phyloP scores from a whole-genome alignment of 2,329 filamentous ascomycete species.

The Penicillium psychrosexuale region DNA sequence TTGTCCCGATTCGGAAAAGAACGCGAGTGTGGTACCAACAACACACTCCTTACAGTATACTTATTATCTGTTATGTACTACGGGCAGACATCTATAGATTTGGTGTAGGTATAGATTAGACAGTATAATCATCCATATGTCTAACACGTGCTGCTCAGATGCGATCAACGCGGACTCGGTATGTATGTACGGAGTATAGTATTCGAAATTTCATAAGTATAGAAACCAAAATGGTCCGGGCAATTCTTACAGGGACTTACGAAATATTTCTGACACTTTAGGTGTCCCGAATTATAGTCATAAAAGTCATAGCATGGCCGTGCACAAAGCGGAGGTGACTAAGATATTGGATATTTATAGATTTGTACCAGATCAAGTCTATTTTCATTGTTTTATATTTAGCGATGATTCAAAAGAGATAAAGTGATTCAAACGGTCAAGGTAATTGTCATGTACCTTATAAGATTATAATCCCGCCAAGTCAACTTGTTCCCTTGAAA shows the following conservation, averaged over 20 bases:
- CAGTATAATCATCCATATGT: neutral
- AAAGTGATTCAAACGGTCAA: neutral
- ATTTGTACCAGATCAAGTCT: neutral
- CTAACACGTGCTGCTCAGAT: neutral
- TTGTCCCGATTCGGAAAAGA: too few species aligned
- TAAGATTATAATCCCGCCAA: too few species aligned
- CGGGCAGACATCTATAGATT: neutral
- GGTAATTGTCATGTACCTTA: too few species aligned
- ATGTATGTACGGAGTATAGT: neutral
- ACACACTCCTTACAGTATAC: too few species aligned
- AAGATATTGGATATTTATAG: constrained; percentile 4
- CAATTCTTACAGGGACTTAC: neutral
- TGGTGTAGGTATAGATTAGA: neutral
- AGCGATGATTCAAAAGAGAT: neutral
- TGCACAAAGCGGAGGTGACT: neutral
- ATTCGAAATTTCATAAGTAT: neutral
- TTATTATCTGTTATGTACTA: too few species aligned
- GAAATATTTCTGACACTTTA: accelerated
- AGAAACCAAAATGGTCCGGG: neutral
- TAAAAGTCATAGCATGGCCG: neutral
- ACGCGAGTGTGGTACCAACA: too few species aligned
- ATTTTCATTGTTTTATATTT: neutral
- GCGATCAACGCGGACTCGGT: neutral
- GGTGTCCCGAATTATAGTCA: neutral
- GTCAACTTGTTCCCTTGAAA: too few species aligned